Conservation (phyloP, 2,329 filamentous ascomycete species). For the Escovopsis sp. region DNA sequence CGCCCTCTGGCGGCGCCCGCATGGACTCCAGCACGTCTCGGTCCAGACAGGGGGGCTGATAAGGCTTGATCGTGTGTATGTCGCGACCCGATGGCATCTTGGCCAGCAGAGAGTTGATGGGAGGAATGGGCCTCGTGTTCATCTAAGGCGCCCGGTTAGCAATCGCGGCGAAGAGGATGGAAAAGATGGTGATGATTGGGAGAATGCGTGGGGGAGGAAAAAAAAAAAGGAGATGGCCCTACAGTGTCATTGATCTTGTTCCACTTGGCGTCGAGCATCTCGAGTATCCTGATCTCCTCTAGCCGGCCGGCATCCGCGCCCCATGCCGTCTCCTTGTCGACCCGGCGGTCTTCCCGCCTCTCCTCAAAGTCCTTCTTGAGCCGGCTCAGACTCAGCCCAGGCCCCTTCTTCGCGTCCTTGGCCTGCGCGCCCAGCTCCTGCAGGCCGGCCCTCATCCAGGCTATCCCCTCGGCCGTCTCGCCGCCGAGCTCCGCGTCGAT, state of each 20-base stretch:
- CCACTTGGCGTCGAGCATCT: conserved; percentile 83
- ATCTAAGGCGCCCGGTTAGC: conserved; percentile 35
- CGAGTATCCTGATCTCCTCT: conserved; percentile 73
- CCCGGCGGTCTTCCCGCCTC: conserved; percentile 61
- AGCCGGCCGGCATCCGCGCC: conserved; percentile 70
- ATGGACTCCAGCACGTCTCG: conserved; percentile 47
- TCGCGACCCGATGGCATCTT: conserved; percentile 81
- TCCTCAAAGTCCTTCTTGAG: conserved; percentile 64
- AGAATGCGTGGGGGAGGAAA: background rate
- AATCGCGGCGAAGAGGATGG: background rate
- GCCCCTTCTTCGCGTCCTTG: conserved; percentile 35
- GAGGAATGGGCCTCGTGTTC: conserved; percentile 64
- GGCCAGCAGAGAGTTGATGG: conserved; percentile 54
- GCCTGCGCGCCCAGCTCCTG: conserved; percentile 55
- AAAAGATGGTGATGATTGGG: too few species aligned
- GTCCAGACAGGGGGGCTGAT: conserved; percentile 49
- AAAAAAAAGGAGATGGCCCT: conserved; percentile 13
- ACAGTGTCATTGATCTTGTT: conserved; percentile 86
- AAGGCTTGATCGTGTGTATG: conserved; percentile 60
- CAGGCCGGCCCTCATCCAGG: conserved; percentile 68
- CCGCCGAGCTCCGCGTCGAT: conserved; percentile 76
- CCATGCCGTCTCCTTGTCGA: conserved; percentile 62
- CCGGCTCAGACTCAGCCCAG: conserved; percentile 35
- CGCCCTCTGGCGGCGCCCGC: conserved; percentile 25
- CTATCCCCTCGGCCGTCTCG: conserved; percentile 70